Percentiles rank a stretch among this genome's conserved stretches.
Conservation (phyloP, 164 flowering plant genomes). For the Warburgia ugandensis region DNA sequence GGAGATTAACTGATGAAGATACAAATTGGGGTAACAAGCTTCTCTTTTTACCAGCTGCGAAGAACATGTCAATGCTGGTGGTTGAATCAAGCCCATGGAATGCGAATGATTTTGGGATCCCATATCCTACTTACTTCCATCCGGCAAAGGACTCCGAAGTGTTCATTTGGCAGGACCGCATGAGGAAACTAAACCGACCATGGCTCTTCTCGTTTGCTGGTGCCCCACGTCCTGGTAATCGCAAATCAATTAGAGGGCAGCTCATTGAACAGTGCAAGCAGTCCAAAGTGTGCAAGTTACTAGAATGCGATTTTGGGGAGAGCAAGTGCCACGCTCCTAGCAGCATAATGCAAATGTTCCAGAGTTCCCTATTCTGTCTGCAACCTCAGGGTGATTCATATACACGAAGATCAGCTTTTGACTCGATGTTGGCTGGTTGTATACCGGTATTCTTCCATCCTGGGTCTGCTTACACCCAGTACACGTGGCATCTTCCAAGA, state of each 20-base stretch:
- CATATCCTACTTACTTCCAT: conserved; percentile 95
- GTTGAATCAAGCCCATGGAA: conserved; percentile 97
- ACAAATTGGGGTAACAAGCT: conserved; percentile 91
- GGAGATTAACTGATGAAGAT: conserved; percentile 56
- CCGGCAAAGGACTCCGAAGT: conserved; percentile 85
- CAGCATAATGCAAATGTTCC: conserved; percentile 91
- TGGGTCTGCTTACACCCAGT: conserved; percentile 84
- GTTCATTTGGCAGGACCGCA: conserved; percentile 74
- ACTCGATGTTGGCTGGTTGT: conserved; percentile 89
- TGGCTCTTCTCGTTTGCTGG: conserved; percentile 96
- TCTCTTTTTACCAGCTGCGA: conserved; percentile 75
- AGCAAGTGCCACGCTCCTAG: conserved; percentile 87
- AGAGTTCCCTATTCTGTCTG: conserved; percentile 76
- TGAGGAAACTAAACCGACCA: conserved; percentile 66
- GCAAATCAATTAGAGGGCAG: conserved; percentile 76
- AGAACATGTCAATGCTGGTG: conserved; percentile 88
- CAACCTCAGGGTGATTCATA: conserved; percentile 96
- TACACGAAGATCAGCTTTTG: conserved; percentile 86
- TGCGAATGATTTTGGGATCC: conserved; percentile 83
- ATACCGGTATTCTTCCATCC: conserved; percentile 96
- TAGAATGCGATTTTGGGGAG: conserved; percentile 87
- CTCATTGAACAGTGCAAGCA: conserved; percentile 73
- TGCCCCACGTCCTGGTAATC: conserved; percentile 82
- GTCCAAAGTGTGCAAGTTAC: conserved; percentile 51
- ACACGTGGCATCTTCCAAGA: conserved; percentile 94